A percentile compares a stretch with the other conserved stretches of the same genome.
Evolutionary conservation across 2,329 filamentous ascomycete genomes (phyloP).

Genomic region (Fusarium nurragi): DNA sequence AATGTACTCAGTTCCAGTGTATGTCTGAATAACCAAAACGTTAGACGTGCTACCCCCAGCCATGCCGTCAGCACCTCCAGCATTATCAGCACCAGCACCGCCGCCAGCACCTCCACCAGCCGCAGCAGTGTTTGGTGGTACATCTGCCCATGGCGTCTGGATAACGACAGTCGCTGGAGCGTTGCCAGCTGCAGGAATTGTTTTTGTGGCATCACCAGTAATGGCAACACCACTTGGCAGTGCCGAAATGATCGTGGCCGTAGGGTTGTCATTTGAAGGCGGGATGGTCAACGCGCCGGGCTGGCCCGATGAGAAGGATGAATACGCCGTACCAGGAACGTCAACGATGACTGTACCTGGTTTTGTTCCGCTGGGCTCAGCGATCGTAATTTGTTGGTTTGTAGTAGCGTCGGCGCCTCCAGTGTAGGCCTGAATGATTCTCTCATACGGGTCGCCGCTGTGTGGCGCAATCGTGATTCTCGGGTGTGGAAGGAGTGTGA

Average conservation of each 20-base stretch:
- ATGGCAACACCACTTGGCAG: slow-evolving; percentile 21
- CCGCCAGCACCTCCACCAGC: background rate
- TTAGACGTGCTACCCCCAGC: slow-evolving; percentile 14
- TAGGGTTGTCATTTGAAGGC: slow-evolving; percentile 26
- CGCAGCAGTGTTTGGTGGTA: slow-evolving; percentile 23
- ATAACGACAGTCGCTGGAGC: slow-evolving; percentile 32
- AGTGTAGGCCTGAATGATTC: slow-evolving; percentile 33
- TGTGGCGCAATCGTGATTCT: slow-evolving; percentile 30
- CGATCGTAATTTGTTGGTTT: slow-evolving; percentile 32
- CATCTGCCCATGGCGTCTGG: slow-evolving; percentile 31
- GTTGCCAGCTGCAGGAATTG: slow-evolving; percentile 24
- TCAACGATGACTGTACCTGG: slow-evolving; percentile 30
- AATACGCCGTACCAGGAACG: slow-evolving; percentile 28
- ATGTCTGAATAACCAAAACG: slow-evolving; percentile 29
- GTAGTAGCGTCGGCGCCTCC: slow-evolving; percentile 22
- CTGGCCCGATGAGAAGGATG: slow-evolving; percentile 26
- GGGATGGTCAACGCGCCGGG: slow-evolving; percentile 30
- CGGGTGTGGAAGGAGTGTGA: slow-evolving; percentile 27
- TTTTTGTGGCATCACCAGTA: slow-evolving; percentile 18
- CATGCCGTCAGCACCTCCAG: background rate
- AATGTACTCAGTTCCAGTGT: slow-evolving; percentile 27
- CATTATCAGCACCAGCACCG: background rate
- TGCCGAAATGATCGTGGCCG: slow-evolving; percentile 27
- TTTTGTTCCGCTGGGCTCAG: slow-evolving; percentile 26
- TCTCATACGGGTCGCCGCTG: slow-evolving; percentile 27